Conservation (phyloP, 768 basidiomycete genomes). For the Auriculariales sp. region DNA sequence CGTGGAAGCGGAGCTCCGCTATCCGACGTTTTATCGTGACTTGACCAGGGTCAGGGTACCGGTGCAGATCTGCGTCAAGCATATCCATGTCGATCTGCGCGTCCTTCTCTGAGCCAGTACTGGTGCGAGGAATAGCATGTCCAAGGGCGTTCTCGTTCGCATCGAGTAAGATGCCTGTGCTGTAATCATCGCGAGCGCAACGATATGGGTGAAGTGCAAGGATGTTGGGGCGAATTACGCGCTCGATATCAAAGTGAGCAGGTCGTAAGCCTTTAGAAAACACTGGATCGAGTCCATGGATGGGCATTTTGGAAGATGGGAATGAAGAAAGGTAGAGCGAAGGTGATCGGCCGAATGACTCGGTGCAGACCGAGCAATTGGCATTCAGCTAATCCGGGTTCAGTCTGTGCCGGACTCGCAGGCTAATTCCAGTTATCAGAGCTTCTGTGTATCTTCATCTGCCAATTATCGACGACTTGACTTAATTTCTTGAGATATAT, state of each 20-base stretch:
- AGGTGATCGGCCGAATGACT: no score
- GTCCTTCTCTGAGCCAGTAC: slow-evolving; percentile 12
- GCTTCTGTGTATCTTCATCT: no score
- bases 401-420: no score
- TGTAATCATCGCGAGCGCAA: slow-evolving; percentile 93
- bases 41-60: slow-evolving; percentile 91
- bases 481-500: no score
- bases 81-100: slow-evolving; percentile 23
- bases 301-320: slow-evolving; percentile 37
- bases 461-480: no score
- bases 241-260: slow-evolving; percentile 71
- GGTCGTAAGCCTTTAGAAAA: slow-evolving; percentile 29
- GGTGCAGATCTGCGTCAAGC: slow-evolving; percentile 48
- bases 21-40: slow-evolving; percentile 62
- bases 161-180: slow-evolving; percentile 79
- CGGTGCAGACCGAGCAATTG: no score
- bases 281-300: slow-evolving; percentile 34
- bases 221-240: slow-evolving; percentile 86
- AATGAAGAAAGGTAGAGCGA: no score
- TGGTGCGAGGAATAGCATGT: slow-evolving; percentile 52
- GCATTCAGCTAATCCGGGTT: no score
- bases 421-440: no score
- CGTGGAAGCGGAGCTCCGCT: slow-evolving; percentile 59
- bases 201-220: slow-evolving; percentile 84
- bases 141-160: slow-evolving; percentile 97